Percentiles rank a stretch among this genome's conserved stretches.
phyloP scores from a whole-genome alignment of 148 eudicot species.

The Spergularia bocconei region DNA sequence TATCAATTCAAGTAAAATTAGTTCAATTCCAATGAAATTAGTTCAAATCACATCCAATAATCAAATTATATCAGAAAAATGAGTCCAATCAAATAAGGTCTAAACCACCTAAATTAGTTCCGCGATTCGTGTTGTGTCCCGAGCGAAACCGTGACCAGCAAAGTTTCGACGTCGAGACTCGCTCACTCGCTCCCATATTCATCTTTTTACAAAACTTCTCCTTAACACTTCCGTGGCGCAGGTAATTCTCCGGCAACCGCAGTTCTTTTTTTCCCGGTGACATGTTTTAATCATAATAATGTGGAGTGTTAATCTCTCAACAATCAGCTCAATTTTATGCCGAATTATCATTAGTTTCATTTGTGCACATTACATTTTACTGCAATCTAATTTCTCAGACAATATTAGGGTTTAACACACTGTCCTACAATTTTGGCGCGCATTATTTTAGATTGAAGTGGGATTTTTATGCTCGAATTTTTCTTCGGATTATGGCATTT shows the following conservation, averaged over 20 bases:
- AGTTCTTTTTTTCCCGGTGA: not conserved
- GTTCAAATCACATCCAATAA: no score
- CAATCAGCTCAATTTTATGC: no score
- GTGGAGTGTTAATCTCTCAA: not conserved
- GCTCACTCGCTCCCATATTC: no score
- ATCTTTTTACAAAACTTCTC: not conserved
- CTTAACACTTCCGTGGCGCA: not conserved
- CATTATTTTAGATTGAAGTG: not conserved
- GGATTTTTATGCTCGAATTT: not conserved
- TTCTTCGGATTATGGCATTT: not conserved
- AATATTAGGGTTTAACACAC: not conserved
- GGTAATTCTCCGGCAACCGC: not conserved
- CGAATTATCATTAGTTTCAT: not conserved
- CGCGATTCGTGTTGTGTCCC: no score
- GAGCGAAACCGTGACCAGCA: no score
- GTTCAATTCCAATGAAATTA: no score
- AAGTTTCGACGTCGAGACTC: no score
- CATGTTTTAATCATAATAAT: not conserved
- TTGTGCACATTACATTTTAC: not conserved
- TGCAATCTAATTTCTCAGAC: not conserved
- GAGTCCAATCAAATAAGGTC: no score
- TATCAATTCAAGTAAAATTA: no score
- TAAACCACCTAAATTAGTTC: no score
- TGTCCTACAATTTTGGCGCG: not conserved
- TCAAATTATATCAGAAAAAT: no score